Conservation (phyloP, 1,139 yeast species). For the Nakaseomyces uthaithaninus region DNA sequence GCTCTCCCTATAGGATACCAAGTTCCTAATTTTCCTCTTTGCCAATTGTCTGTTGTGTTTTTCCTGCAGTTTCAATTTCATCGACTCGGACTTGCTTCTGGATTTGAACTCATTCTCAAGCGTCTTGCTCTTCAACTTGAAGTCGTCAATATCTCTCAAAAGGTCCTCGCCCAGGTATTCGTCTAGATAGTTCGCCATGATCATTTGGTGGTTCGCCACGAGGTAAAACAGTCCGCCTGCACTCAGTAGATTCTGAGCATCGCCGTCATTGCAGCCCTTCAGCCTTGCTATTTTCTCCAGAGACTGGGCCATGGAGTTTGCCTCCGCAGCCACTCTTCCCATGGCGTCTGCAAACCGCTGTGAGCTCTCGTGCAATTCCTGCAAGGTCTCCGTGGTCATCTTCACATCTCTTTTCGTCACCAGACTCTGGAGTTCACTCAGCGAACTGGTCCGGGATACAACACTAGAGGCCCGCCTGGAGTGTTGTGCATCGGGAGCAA, state of each 20-base stretch:
- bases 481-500: background rate
- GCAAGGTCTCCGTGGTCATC: slow-evolving; percentile 41
- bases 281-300: slow-evolving; percentile 63
- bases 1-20: slow-evolving; percentile 56
- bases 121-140: slow-evolving; percentile 36
- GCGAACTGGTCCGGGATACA: slow-evolving; percentile 23
- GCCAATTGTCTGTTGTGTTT: slow-evolving; percentile 48
- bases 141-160: slow-evolving; percentile 36
- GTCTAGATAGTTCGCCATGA: slow-evolving; percentile 51
- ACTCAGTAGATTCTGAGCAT: slow-evolving; percentile 58
- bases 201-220: slow-evolving; percentile 69
- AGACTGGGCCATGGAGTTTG: slow-evolving; percentile 66
- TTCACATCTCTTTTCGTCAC: slow-evolving; percentile 53
- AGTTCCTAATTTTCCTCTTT: slow-evolving; percentile 49
- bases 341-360: slow-evolving; percentile 45
- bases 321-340: slow-evolving; percentile 46
- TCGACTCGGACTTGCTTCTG: slow-evolving; percentile 45
- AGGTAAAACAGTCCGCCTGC: slow-evolving; percentile 76
- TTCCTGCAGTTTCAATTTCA: slow-evolving; percentile 47
- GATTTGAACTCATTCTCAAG: slow-evolving; percentile 48
- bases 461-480: slow-evolving; percentile 25
- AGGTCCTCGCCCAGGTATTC: slow-evolving; percentile 53
- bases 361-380: slow-evolving; percentile 45
- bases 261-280: slow-evolving; percentile 50
- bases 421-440: slow-evolving; percentile 47